Percentiles rank a stretch among this genome's conserved stretches.
These are phyloP conservation scores for Stentor roeselii DNA, from an alignment of 73 alveolate genomes.

Conservation along the genomic window DNA sequence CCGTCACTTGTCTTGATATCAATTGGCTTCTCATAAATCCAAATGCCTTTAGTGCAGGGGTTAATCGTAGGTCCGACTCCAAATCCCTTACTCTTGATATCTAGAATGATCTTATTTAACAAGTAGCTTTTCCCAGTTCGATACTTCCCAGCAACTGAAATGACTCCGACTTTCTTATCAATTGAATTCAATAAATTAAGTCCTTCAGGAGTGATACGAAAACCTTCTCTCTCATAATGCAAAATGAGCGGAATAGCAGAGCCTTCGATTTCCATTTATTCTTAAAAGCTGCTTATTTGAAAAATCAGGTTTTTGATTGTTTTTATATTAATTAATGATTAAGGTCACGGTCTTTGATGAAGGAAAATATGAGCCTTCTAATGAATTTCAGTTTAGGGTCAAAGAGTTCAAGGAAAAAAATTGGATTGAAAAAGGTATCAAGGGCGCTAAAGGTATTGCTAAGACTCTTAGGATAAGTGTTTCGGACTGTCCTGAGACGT, in stretches of 20 bases:
- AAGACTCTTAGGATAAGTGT: no score
- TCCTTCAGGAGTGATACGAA: slow-evolving; percentile 57
- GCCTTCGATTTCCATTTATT: neutral
- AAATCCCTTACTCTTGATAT: slow-evolving; percentile 56
- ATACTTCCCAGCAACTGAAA: slow-evolving; percentile 91
- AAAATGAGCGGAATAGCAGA: slow-evolving; percentile 7
- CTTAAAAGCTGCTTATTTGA: neutral
- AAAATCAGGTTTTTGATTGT: no score
- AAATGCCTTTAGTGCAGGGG: slow-evolving; percentile 96
- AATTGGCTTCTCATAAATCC: slow-evolving; percentile 99
- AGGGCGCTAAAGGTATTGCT: no score
- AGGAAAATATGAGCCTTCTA: no score
- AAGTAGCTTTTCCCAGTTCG: slow-evolving; percentile 88
- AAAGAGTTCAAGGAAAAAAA: no score
- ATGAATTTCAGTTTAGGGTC: no score
- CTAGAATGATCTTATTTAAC: slow-evolving; percentile 68
- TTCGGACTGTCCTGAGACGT: no score
- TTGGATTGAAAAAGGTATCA: no score
- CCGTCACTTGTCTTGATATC: slow-evolving; percentile 46
- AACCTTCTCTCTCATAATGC: slow-evolving; percentile 31
- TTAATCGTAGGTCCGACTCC: slow-evolving; percentile 64
- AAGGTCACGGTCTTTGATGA: no score
- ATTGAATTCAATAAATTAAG: slow-evolving; percentile 34
- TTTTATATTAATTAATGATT: no score
- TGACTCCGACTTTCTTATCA: slow-evolving; percentile 72